A percentile compares a stretch with the other conserved stretches of the same genome.
Evolutionary conservation across 139 green algal genomes (phyloP).

Genomic region (Micractinium sp.): DNA sequence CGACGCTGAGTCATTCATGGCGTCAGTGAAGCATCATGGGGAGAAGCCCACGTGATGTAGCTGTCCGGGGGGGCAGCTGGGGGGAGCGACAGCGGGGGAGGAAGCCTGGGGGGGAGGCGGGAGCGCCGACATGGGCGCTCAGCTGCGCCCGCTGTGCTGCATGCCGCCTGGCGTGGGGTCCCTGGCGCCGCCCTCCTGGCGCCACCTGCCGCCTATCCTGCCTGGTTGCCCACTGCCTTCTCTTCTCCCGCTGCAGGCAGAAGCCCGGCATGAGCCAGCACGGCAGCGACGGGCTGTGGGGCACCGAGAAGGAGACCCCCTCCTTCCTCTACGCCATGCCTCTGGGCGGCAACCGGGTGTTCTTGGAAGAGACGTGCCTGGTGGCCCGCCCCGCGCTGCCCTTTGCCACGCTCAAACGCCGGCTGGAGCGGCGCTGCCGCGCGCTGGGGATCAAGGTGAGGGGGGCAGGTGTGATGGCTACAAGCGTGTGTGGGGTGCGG

Average conservation of each 20-base stretch:
- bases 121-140: background rate
- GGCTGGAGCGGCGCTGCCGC: slow-evolving; percentile 80
- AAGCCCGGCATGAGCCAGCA: slow-evolving; percentile 68
- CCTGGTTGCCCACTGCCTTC: background rate
- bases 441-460: slow-evolving; percentile 59
- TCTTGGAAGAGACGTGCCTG: slow-evolving; percentile 96
- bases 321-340: slow-evolving; percentile 99
- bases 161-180: background rate
- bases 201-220: background rate
- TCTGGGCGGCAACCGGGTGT: slow-evolving; percentile 78
- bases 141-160: background rate
- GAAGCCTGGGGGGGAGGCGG: background rate
- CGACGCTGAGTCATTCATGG: background rate
- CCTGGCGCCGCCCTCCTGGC: too few species aligned
- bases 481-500: background rate
- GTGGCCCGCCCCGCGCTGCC: slow-evolving; percentile 88
- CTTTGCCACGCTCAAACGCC: slow-evolving; percentile 92
- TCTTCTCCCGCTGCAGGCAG: slow-evolving; percentile 58
- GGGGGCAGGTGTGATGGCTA: background rate
- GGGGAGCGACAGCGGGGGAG: background rate
- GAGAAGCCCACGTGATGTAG: background rate
- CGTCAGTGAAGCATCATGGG: background rate
- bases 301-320: slow-evolving; percentile 71
- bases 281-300: slow-evolving; percentile 45
- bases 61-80: too few species aligned